phyloP scores from a whole-genome alignment of 352 stramenopile species.

The Pythium sp. region DNA sequence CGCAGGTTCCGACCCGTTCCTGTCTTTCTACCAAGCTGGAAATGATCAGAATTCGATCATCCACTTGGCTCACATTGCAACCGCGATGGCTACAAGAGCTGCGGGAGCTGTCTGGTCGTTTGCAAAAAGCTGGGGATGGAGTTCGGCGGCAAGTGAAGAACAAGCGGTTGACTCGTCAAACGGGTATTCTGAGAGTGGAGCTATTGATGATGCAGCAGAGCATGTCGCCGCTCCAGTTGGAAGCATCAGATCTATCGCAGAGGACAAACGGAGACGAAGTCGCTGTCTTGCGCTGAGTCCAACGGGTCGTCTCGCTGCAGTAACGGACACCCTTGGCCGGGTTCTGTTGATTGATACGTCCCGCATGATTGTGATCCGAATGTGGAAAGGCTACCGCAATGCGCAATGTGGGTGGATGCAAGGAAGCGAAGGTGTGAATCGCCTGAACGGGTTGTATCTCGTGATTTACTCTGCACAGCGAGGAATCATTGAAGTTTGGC shows the following conservation, averaged over 20 bases:
- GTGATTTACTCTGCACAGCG: constrained; percentile 84
- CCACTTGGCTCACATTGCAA: constrained; percentile 82
- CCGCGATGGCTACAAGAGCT: constrained; percentile 68
- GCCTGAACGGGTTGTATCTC: constrained; percentile 62
- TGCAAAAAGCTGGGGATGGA: constrained; percentile 81
- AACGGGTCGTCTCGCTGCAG: constrained; percentile 58
- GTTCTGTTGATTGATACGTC: constrained; percentile 77
- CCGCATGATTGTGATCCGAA: constrained; percentile 78
- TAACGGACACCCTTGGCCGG: constrained; percentile 73
- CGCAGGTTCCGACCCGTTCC: constrained; percentile 58
- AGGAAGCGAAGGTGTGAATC: constrained; percentile 43
- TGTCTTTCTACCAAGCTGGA: constrained; percentile 81
- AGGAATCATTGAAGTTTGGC: constrained; percentile 83
- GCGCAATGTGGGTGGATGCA: constrained; percentile 84
- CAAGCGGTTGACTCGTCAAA: not conserved
- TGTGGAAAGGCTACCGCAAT: constrained; percentile 88
- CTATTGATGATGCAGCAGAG: constrained; percentile 56
- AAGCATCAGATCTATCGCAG: constrained; percentile 46
- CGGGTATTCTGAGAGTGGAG: constrained; percentile 21
- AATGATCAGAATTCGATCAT: constrained; percentile 88
- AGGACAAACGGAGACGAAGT: constrained; percentile 60
- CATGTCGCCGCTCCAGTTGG: constrained; percentile 67
- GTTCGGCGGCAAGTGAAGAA: constrained; percentile 16
- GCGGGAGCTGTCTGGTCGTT: constrained; percentile 81
- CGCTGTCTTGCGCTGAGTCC: constrained; percentile 67